A percentile compares a stretch with the other conserved stretches of the same genome.
These are phyloP conservation scores for Ustilago crameri DNA, from an alignment of 1,284 basidiomycete species.

Conservation along the genomic window DNA sequence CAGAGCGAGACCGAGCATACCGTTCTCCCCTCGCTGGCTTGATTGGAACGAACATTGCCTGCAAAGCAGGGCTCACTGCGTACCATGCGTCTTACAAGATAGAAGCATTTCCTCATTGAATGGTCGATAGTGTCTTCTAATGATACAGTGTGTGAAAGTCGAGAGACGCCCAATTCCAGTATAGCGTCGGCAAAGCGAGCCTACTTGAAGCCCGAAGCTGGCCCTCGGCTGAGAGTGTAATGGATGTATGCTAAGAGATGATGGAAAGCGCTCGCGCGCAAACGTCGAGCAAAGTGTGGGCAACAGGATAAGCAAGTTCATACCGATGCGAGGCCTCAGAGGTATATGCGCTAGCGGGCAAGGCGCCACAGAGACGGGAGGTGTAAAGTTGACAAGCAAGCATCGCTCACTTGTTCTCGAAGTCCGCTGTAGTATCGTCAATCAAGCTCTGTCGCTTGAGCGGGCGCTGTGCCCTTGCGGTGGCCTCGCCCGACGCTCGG, in stretches of 20 bases:
- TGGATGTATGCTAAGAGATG: slow-evolving; percentile 6
- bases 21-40: neutral
- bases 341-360: slow-evolving; percentile 9
- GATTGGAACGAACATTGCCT: slow-evolving; percentile 19
- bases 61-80: neutral
- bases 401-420: slow-evolving; percentile 16
- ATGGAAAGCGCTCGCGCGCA: neutral
- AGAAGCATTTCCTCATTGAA: neutral
- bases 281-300: too few species aligned
- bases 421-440: slow-evolving; percentile 31
- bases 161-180: neutral
- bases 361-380: neutral
- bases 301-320: too few species aligned
- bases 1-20: neutral
- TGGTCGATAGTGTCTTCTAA: slow-evolving; percentile 17
- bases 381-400: neutral
- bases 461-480: slow-evolving; percentile 25
- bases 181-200: neutral
- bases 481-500: slow-evolving; percentile 17
- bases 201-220: neutral
- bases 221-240: too few species aligned
- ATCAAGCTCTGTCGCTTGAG: slow-evolving; percentile 45
- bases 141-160: slow-evolving; percentile 34
- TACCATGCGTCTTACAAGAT: neutral
- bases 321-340: neutral